Base-by-base conservation (phyloP, 805 yeast genomes). In the Hanseniaspora thailandica region DNA sequence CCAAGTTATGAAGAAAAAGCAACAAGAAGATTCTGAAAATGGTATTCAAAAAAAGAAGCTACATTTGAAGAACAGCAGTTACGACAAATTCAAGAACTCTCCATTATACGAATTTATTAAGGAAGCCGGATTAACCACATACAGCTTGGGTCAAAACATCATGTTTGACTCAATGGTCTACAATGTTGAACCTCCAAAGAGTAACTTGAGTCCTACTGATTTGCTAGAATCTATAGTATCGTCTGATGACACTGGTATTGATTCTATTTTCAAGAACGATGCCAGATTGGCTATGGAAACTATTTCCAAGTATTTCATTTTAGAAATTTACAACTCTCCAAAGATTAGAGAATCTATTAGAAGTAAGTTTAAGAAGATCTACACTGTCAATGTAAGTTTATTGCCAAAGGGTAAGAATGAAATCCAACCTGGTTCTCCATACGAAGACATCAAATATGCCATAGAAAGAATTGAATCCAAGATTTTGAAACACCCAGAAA, bases 371-470 rank as follows among this genome's bases (percentile, higher is more conserved):
- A 77, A 76, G 66, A 71, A 69, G 52, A 82, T 76, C 62, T 84
- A 93, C 9, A 73, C 76, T 15, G 76, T 89, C 26, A 83, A 83
- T 64, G 81, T 89, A 10, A 77, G 77, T 15, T 70, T 88, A 45
- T 88, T 97, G 0, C 94, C 88, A 56, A 88, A 87, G 63, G 94
- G 94, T 58, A 76, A 74, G 60, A 72, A 78, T 33, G 81, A 82
- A 59, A 90, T 93, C 55, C 93, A 83, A 59, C 81, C 77, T 51
- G 82, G 81, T 59, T 82, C 89, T 52, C 84, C 88, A 2, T 89
- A 81, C 61, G 87, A 85, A 55, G 95, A 87, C 62, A 82, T 93
- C 69, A 93, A 93, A 64, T 93, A 93, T 67, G 94, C 96, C 22
- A 76, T 80, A 54, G 85, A 87, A 67, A 77, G 93, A 63, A 74